Evolutionary conservation across 169 alveolate species (phyloP).

Genomic region (Plasmodium knowlesi): DNA sequence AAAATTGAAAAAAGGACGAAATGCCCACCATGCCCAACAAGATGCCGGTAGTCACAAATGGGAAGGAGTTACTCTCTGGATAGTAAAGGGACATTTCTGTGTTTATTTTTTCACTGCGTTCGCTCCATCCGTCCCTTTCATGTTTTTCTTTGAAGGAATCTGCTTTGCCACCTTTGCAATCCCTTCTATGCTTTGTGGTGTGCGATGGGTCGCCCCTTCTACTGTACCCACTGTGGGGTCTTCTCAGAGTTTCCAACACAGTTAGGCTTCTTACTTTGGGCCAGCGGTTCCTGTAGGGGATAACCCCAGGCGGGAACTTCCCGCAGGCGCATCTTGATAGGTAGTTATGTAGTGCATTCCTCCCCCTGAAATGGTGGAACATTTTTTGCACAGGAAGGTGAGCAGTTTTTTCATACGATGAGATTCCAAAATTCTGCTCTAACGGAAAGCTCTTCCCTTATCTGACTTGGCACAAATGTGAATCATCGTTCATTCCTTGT

Average conservation of each 20-base stretch:
- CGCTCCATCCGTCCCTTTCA: not conserved
- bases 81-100: not conserved
- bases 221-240: not conserved
- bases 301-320: not conserved
- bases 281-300: not conserved
- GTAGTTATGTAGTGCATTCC: not conserved
- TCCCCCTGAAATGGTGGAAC: constrained; percentile 21
- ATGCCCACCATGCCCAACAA: constrained; percentile 62
- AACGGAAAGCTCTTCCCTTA: not conserved
- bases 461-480: not conserved
- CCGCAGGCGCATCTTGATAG: not conserved
- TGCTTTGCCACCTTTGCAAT: constrained; percentile 9
- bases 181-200: not conserved
- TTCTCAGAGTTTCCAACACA: not conserved
- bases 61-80: constrained; percentile 45
- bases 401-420: not conserved
- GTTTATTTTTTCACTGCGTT: not conserved
- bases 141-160: not conserved
- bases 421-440: not conserved
- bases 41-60: constrained; percentile 27
- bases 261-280: not conserved
- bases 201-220: not conserved
- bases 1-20: constrained; percentile 42
- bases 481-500: not conserved
- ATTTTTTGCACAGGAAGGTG: constrained; percentile 5